These are phyloP conservation scores for Inosperma sp. DNA, from an alignment of 768 basidiomycete genomes.

Conservation along the genomic window DNA sequence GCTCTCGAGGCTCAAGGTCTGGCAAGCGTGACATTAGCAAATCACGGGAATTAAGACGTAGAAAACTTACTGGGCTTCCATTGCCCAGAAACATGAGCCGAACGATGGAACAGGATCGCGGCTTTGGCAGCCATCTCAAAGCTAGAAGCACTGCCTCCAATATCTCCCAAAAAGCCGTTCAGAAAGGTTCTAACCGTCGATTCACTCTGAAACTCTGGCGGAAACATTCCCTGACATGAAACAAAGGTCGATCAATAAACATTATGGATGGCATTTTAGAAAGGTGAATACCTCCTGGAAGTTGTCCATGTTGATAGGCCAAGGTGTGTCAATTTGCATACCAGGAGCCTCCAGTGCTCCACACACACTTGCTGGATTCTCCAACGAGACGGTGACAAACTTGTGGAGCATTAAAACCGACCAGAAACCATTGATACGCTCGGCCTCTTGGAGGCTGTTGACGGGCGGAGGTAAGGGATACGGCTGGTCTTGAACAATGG, in stretches of 20 bases:
- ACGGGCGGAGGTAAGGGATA: slow-evolving; percentile 37
- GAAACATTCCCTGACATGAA: slow-evolving; percentile 38
- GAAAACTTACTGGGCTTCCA: slow-evolving; percentile 38
- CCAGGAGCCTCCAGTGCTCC: slow-evolving; percentile 50
- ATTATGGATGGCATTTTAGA: slow-evolving; percentile 11
- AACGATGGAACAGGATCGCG: slow-evolving; percentile 53
- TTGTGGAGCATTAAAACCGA: slow-evolving; percentile 55
- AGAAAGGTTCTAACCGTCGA: slow-evolving; percentile 50
- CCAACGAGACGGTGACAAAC: slow-evolving; percentile 49
- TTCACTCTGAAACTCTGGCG: slow-evolving; percentile 40
- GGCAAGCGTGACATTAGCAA: slow-evolving; percentile 26
- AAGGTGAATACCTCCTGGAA: slow-evolving; percentile 33
- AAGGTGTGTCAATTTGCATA: slow-evolving; percentile 49
- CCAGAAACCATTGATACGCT: slow-evolving; percentile 67
- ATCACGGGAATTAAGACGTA: neutral
- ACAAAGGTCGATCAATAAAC: too few species aligned
- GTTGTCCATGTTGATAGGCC: slow-evolving; percentile 42
- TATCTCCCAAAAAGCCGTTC: slow-evolving; percentile 29
- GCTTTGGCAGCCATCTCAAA: slow-evolving; percentile 49
- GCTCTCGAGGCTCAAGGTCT: slow-evolving; percentile 37
- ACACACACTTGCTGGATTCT: slow-evolving; percentile 49
- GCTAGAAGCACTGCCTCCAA: slow-evolving; percentile 33
- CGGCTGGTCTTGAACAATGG: slow-evolving; percentile 40
- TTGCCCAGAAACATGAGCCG: slow-evolving; percentile 49
- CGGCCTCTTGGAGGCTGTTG: slow-evolving; percentile 55